Evolutionary conservation across 495 filamentous ascomycete species (phyloP).

Genomic region (Xylaria grammica): DNA sequence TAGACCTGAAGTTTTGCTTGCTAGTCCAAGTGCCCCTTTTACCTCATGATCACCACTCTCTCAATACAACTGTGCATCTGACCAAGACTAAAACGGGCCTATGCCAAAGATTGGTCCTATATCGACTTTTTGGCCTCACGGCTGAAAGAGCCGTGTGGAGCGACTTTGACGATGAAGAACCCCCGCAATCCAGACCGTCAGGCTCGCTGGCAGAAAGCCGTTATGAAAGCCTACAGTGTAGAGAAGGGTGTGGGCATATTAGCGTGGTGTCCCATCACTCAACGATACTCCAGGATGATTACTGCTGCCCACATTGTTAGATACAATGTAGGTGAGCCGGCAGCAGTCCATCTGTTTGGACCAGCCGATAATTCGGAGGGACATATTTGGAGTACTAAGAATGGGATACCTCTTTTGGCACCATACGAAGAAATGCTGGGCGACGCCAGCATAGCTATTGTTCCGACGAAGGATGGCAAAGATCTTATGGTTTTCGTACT

Average conservation of each 20-base stretch:
- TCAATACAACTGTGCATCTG: no score
- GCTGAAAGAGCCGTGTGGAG: neutral
- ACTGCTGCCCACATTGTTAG: constrained; percentile 13
- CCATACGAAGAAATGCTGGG: neutral
- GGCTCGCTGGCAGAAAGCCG: neutral
- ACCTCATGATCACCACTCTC: no score
- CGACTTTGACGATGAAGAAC: constrained; percentile 8
- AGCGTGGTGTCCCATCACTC: constrained; percentile 9
- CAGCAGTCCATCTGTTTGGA: constrained; percentile 18
- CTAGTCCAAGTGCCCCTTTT: no score
- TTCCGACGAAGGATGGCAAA: constrained; percentile 1
- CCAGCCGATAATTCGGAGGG: neutral
- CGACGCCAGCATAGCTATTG: constrained; percentile 14
- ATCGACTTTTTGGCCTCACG: constrained; percentile 1
- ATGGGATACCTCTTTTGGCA: neutral
- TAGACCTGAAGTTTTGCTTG: no score
- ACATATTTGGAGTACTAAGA: constrained; percentile 12
- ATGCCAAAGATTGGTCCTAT: constrained; percentile 10
- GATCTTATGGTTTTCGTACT: constrained; percentile 10
- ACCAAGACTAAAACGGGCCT: neutral
- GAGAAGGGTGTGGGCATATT: neutral
- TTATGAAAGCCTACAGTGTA: neutral
- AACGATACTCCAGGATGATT: neutral
- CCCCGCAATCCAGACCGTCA: neutral
- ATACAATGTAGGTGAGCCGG: constrained; percentile 7